Conservation (phyloP, 257 asterid genomes). For the Euphrasia confusa region DNA sequence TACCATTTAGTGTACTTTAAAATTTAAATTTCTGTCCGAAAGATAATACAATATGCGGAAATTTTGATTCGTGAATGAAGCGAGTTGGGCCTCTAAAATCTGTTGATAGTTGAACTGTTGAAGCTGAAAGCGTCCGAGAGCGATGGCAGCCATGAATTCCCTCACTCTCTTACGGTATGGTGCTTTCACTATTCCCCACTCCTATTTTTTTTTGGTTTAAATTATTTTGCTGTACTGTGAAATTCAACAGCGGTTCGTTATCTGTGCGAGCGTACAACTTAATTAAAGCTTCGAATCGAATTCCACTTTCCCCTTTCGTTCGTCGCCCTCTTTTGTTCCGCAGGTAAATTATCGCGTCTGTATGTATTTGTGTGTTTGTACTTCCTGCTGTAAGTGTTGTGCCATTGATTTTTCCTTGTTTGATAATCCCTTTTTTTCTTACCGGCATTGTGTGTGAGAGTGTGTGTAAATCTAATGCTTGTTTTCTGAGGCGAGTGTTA, state of each 20-base stretch:
- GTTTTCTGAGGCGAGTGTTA: neutral
- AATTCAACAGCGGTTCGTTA: conserved; percentile 44
- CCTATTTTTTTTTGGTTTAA: neutral
- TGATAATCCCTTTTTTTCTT: conserved; percentile 1
- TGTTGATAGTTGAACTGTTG: neutral
- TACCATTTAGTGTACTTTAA: too few species aligned
- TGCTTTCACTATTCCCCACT: neutral
- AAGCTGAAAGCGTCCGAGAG: neutral
- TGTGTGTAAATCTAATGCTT: neutral
- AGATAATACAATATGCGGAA: too few species aligned
- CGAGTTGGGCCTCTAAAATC: neutral
- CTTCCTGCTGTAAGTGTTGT: conserved; percentile 23
- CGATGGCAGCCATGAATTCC: conserved; percentile 43
- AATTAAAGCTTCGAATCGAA: conserved; percentile 37
- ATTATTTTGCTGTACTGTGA: conserved; percentile 3
- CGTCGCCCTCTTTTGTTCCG: conserved; percentile 39
- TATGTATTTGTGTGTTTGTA: neutral
- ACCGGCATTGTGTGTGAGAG: neutral
- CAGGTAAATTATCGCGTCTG: conserved; percentile 33
- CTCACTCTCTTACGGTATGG: conserved; percentile 43
- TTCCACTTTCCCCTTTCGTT: conserved; percentile 23
- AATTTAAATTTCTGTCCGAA: too few species aligned
- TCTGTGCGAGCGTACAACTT: conserved; percentile 37
- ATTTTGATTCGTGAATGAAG: too few species aligned
- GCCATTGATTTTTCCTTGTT: conserved; percentile 10